Evolutionary conservation across 1,284 basidiomycete genomes (phyloP).

Genomic region (Heterobasidion occidentale): DNA sequence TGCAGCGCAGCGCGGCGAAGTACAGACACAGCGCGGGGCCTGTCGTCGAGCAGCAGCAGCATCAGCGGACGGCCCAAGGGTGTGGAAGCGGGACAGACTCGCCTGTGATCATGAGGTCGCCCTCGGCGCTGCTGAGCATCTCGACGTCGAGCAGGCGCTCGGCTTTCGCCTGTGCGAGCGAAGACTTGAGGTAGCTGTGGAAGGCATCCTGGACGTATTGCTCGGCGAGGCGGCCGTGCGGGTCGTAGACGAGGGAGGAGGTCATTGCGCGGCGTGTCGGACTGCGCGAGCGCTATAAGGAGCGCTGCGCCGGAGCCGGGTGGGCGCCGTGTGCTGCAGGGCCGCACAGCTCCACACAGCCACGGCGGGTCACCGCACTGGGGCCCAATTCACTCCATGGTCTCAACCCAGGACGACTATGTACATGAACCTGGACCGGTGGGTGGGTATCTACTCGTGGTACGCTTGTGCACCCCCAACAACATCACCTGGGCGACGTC

Average conservation of each 20-base stretch:
- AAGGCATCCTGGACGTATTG: slow-evolving; percentile 65
- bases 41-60: slow-evolving; percentile 12
- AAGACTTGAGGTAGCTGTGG: slow-evolving; percentile 72
- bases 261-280: neutral
- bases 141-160: slow-evolving; percentile 67
- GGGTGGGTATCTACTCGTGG: too few species aligned
- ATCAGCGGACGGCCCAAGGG: neutral
- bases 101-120: slow-evolving; percentile 78
- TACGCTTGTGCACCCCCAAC: too few species aligned
- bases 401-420: too few species aligned
- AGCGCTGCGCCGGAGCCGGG: neutral
- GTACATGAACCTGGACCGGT: too few species aligned
- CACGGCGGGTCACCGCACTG: too few species aligned
- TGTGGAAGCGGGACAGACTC: slow-evolving; percentile 14
- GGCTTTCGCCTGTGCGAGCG: slow-evolving; percentile 64
- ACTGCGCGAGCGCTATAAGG: neutral
- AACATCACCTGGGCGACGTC: too few species aligned
- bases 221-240: slow-evolving; percentile 29
- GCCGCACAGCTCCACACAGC: too few species aligned
- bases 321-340: too few species aligned
- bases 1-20: slow-evolving; percentile 59
- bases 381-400: too few species aligned
- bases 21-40: slow-evolving; percentile 63
- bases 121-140: slow-evolving; percentile 64
- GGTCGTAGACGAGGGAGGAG: slow-evolving; percentile 1